Evolutionary conservation across 208 protist genomes (phyloP), one percentile per base, ranked within the genome.

Genomic region (Leishmania aethiopica): DNA sequence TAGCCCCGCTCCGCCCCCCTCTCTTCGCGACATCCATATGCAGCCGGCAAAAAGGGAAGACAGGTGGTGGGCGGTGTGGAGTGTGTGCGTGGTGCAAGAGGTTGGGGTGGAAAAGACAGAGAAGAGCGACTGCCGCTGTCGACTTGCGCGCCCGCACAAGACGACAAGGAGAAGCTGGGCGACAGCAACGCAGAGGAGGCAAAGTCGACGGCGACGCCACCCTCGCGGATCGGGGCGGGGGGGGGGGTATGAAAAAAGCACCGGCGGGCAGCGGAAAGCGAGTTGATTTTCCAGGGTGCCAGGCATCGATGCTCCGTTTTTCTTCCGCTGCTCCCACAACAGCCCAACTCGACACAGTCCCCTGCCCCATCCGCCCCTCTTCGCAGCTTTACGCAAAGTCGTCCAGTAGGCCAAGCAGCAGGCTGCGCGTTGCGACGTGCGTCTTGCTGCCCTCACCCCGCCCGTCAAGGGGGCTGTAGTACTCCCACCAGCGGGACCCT

Each of bases 361-460:
- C 72, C 51, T 32, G 17, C 22, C 35, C 17, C 32, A 69, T 69
- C 32, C 45, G 13, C n/a, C 59, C 19, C 51, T 28, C 51, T 47
- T 73, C 28, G 19, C 17, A 47, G 22, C 47, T 35, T 84, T 87
- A 94, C 35, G 81, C 78, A 82, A 92, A 96, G 72, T 93, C 76
- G 67, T 92, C 83, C 71, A 96, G 83, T 10, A 94, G 37, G 22
- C 83, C 86, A 4, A 95, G 86, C 37, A 95, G 71, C 45, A 96
- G 72, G 40, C 91, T 84, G 25, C 84, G 84, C 35, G 90, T 90
- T 17, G 91, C 91, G 78, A 94, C 88, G 77, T 94, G 91, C n/a
- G 93, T 95, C 84, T 91, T 93, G 80, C 88, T 93, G 5, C 90
- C 89, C 88, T 95, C 89, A 10, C 91, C 88, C 22, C 86, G 82